Percentiles rank a stretch among this genome's conserved stretches.
phyloP scores from a whole-genome alignment of 139 green algal genomes.

The Chlorella vulgaris region DNA sequence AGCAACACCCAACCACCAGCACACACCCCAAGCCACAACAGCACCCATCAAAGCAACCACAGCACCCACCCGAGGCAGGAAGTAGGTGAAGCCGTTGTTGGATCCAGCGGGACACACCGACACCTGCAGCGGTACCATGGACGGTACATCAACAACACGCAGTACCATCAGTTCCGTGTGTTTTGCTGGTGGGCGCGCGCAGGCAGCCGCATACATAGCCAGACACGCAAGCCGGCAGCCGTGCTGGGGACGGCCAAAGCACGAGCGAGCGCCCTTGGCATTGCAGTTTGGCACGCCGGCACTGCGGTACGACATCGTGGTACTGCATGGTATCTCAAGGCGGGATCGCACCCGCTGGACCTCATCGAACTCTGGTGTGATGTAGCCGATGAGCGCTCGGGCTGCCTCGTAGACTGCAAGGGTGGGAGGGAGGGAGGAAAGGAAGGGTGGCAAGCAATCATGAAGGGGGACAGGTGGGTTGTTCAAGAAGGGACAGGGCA shows the following conservation, averaged over 20 bases:
- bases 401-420: conserved; percentile 87
- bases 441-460: neutral
- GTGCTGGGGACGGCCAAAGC: too few species aligned
- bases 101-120: conserved; percentile 56
- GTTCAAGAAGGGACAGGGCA: neutral
- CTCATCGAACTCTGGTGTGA: conserved; percentile 89
- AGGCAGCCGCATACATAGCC: neutral
- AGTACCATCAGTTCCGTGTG: too few species aligned
- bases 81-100: conserved; percentile 77
- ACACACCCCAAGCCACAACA: too few species aligned
- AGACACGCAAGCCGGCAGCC: too few species aligned
- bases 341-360: conserved; percentile 41
- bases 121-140: conserved; percentile 39
- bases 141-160: too few species aligned
- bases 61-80: conserved; percentile 63
- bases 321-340: too few species aligned
- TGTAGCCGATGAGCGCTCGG: conserved; percentile 79
- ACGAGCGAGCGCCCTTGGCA: too few species aligned
- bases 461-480: neutral
- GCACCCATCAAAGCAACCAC: neutral
- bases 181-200: too few species aligned
- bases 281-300: too few species aligned
- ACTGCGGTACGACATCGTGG: too few species aligned
- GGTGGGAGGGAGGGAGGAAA: conserved; percentile 31
- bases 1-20: too few species aligned